Conservation (phyloP, 208 protist genomes). For the Acanthamoeba healyi region DNA sequence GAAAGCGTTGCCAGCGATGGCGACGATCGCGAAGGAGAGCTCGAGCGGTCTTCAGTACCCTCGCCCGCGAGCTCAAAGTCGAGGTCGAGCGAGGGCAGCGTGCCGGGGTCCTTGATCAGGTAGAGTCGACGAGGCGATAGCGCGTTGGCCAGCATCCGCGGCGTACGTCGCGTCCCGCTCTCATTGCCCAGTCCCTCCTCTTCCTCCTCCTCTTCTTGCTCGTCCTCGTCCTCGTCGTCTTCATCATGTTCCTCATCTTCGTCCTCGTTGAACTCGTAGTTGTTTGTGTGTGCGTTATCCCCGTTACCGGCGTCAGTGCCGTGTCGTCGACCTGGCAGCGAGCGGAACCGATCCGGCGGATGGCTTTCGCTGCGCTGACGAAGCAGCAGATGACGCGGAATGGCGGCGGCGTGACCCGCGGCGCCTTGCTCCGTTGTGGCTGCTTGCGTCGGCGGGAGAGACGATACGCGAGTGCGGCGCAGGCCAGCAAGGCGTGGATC, state of each 20-base stretch:
- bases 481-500: not conserved
- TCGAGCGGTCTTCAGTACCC: too few relatives aligned
- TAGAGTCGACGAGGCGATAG: not conserved
- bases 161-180: not conserved
- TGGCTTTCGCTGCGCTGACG: slow-evolving; percentile 24
- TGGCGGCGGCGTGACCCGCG: not conserved
- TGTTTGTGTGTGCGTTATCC: not conserved
- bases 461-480: not conserved
- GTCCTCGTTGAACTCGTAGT: not conserved
- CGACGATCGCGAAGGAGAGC: not conserved
- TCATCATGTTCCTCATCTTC: not conserved
- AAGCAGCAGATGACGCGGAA: slow-evolving; percentile 15
- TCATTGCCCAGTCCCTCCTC: not conserved
- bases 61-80: not conserved
- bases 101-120: too few relatives aligned
- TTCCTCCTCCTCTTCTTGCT: not conserved
- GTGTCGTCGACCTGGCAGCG: not conserved
- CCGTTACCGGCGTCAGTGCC: not conserved
- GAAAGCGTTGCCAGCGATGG: not conserved
- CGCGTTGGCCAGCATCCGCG: too few relatives aligned
- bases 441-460: not conserved
- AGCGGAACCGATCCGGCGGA: not conserved
- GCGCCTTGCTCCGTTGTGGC: not conserved
- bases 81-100: not conserved
- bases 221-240: not conserved